Conservation (phyloP, 75 land plant genomes). For the Pinus taeda region DNA sequence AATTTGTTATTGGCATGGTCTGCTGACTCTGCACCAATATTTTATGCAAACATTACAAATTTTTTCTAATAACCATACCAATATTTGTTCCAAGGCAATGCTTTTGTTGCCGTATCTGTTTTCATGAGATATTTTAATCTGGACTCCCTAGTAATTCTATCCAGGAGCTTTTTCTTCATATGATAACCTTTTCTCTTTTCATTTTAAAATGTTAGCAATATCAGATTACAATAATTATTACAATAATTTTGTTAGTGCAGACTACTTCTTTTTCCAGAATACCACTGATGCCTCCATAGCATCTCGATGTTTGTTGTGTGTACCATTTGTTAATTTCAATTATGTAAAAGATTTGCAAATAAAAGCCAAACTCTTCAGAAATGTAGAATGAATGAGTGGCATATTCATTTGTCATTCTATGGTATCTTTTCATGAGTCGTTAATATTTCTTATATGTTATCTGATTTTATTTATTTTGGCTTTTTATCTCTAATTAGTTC, state of each 20-base stretch:
- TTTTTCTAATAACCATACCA: background rate
- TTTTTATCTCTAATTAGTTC: background rate
- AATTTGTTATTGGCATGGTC: background rate
- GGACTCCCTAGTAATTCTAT: background rate
- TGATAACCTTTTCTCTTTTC: background rate
- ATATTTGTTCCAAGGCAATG: background rate
- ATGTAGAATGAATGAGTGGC: background rate
- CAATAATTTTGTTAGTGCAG: background rate
- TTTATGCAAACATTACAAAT: background rate
- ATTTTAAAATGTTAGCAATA: background rate
- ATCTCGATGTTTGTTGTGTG: background rate
- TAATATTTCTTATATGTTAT: background rate
- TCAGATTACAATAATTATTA: background rate
- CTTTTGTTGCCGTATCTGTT: background rate
- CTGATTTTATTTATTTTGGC: background rate
- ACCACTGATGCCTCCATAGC: background rate
- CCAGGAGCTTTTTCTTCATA: background rate
- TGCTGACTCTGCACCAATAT: background rate
- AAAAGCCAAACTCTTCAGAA: background rate
- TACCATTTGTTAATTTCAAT: background rate
- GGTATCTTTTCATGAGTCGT: no score
- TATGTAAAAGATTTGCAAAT: constrained; percentile 2
- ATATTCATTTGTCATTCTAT: no score
- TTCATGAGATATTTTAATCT: background rate
- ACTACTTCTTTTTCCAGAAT: background rate